Percentiles rank a stretch among this genome's conserved stretches.
Conservation (phyloP, 306 rosid species). For the Rosa multiflora region DNA sequence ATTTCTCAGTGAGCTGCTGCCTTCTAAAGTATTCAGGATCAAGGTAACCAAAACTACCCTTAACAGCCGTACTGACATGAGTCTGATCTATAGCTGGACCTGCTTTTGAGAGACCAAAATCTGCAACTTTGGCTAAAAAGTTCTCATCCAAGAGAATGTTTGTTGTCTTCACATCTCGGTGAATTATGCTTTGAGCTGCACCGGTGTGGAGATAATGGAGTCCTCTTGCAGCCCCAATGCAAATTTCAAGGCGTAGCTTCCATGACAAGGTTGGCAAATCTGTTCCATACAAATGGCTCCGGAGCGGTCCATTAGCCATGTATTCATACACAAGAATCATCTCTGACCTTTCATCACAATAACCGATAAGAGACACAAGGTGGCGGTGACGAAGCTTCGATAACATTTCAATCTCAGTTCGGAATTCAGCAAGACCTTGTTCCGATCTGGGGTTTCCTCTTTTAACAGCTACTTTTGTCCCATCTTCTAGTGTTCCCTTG, state of each 20-base stretch:
- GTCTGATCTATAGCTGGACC: constrained; percentile 98
- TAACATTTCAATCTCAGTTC: constrained; percentile 94
- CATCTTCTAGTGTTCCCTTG: constrained; percentile 87
- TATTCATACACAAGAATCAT: constrained; percentile 95
- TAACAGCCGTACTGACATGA: constrained; percentile 96
- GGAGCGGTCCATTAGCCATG: constrained; percentile 96
- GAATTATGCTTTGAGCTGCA: constrained; percentile 88
- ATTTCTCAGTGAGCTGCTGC: constrained; percentile 97
- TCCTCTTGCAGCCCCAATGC: constrained; percentile 97
- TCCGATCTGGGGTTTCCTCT: constrained; percentile 93
- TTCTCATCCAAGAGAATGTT: constrained; percentile 93
- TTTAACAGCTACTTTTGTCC: constrained; percentile 82
- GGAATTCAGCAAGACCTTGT: constrained; percentile 92
- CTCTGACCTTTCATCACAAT: constrained; percentile 93
- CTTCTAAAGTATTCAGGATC: constrained; percentile 97
- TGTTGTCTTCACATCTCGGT: constrained; percentile 96
- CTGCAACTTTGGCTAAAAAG: constrained; percentile 95
- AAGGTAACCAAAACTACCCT: constrained; percentile 97
- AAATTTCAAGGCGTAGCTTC: constrained; percentile 91
- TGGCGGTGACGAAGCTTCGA: constrained; percentile 98
- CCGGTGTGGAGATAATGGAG: constrained; percentile 98
- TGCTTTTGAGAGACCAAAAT: constrained; percentile 91
- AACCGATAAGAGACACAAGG: constrained; percentile 94
- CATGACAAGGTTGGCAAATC: constrained; percentile 80
- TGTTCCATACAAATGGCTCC: constrained; percentile 95